Conservation (phyloP, 1,284 basidiomycete species). For the Thecaphora frezii region DNA sequence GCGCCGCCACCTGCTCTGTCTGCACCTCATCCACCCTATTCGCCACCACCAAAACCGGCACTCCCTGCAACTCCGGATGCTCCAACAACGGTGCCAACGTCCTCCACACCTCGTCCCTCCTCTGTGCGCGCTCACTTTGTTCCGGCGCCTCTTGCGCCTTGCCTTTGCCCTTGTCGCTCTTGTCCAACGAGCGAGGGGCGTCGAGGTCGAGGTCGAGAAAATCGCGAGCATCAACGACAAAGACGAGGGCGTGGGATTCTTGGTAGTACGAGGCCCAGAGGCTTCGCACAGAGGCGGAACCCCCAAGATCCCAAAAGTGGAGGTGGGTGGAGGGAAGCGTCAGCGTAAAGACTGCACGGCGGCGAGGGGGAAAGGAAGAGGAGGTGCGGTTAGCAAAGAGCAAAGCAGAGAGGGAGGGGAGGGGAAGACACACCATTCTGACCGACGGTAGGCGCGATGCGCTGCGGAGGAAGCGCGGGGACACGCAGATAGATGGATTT, state of each 20-base stretch:
- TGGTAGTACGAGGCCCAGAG: constrained; percentile 44
- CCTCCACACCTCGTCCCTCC: too few relatives aligned
- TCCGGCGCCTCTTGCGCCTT: neutral
- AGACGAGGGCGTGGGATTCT: constrained; percentile 38
- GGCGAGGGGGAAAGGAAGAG: neutral
- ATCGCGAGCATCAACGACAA: constrained; percentile 36
- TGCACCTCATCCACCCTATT: too few relatives aligned
- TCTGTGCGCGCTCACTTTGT: too few relatives aligned
- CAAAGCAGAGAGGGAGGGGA: neutral
- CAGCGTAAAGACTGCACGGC: constrained; percentile 25
- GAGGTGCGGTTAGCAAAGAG: neutral
- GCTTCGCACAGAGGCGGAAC: constrained; percentile 33
- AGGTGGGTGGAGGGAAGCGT: constrained; percentile 19
- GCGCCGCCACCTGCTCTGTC: too few relatives aligned
- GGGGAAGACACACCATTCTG: constrained; percentile 23
- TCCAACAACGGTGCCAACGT: too few relatives aligned
- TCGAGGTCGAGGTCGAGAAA: constrained; percentile 10
- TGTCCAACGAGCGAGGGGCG: too few relatives aligned
- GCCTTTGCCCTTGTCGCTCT: constrained; percentile 15
- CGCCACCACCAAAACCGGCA: too few relatives aligned
- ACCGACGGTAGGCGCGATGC: constrained; percentile 41
- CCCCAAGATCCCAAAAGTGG: constrained; percentile 49
- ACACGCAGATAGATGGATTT: constrained; percentile 27
- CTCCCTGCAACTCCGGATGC: too few relatives aligned
- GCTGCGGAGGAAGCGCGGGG: constrained; percentile 21